These are phyloP conservation scores for Phialophora verrucosa DNA, from an alignment of 2,329 filamentous ascomycete genomes.

Conservation along the genomic window DNA sequence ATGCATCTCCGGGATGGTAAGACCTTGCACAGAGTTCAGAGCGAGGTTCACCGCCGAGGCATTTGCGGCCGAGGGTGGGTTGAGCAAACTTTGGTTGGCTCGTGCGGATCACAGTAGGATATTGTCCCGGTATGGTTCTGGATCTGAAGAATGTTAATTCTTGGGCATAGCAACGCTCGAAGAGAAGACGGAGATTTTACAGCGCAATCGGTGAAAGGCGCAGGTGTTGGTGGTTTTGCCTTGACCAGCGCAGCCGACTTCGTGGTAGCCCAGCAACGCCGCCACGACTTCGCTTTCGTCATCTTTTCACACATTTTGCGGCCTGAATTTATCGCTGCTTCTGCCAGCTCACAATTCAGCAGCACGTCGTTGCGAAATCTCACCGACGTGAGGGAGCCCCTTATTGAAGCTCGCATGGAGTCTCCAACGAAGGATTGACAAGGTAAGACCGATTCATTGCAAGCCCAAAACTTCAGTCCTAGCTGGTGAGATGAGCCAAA, in stretches of 20 bases:
- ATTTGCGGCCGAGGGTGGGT: constrained; percentile 13
- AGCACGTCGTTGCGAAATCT: background rate
- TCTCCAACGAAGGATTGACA: background rate
- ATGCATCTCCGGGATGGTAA: constrained; percentile 24
- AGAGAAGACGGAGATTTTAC: background rate
- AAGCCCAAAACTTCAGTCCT: background rate
- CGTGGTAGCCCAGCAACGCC: background rate
- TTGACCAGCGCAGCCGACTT: background rate
- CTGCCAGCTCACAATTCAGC: background rate
- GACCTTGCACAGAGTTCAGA: constrained; percentile 12
- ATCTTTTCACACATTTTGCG: background rate
- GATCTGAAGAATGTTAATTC: background rate
- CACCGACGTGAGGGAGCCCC: background rate
- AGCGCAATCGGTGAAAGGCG: background rate
- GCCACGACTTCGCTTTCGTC: constrained; percentile 4
- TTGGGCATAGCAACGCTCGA: background rate
- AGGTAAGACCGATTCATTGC: background rate
- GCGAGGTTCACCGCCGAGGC: constrained; percentile 24
- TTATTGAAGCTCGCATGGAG: background rate
- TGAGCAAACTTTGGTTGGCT: background rate
- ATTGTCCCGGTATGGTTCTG: background rate
- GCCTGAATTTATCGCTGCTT: background rate
- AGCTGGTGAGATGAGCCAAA: constrained; percentile 29
- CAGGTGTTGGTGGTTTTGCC: background rate
- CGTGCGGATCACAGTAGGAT: background rate